Evolutionary conservation across 2,329 filamentous ascomycete genomes (phyloP).

Genomic region (Xylaria sp.): DNA sequence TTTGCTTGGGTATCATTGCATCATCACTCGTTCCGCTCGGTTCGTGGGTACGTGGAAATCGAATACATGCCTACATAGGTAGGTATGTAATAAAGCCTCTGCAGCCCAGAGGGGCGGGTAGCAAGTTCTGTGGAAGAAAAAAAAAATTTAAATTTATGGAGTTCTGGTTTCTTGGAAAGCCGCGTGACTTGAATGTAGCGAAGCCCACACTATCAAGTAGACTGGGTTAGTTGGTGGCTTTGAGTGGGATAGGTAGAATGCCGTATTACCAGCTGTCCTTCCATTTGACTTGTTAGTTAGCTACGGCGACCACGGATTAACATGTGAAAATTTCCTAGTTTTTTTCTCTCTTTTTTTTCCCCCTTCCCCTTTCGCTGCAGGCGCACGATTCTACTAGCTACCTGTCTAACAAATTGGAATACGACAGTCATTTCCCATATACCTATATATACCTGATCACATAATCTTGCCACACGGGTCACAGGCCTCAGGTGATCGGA

Average conservation of each 20-base stretch:
- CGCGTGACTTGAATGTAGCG: constrained; percentile 1
- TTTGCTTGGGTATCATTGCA: constrained; percentile 38
- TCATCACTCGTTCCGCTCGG: constrained; percentile 6
- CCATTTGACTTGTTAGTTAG: constrained; percentile 23
- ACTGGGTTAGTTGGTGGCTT: not conserved
- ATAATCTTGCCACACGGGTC: constrained; percentile 29
- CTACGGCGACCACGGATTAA: not conserved
- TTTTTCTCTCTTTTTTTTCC: too few relatives aligned
- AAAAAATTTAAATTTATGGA: not conserved
- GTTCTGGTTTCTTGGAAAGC: constrained; percentile 4
- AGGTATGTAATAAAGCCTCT: not conserved
- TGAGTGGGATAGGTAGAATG: not conserved
- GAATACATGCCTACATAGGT: too few relatives aligned
- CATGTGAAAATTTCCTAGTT: constrained; percentile 25
- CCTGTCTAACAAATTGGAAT: not conserved
- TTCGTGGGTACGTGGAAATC: constrained; percentile 22
- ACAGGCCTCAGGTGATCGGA: constrained; percentile 11
- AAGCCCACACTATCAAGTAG: not conserved
- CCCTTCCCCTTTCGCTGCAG: too few relatives aligned
- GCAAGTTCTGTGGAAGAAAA: not conserved
- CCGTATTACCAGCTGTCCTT: not conserved
- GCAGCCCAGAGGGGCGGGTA: not conserved
- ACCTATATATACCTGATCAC: constrained; percentile 19
- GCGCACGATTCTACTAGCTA: not conserved
- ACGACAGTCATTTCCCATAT: not conserved